Conservation (phyloP, 495 filamentous ascomycete species). For the Daldinia concentrica region DNA sequence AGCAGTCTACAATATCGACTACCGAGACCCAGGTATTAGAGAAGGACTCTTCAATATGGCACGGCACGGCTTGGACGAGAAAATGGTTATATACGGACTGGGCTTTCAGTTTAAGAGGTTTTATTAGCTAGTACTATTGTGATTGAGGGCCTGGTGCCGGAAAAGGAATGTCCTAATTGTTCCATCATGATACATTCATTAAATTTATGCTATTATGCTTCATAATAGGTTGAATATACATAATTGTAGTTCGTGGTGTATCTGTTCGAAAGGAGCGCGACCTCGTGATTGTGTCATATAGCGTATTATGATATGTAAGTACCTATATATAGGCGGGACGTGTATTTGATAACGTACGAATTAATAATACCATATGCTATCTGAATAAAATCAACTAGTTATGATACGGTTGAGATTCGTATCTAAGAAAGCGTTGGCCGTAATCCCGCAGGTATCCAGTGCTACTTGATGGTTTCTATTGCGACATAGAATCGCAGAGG, state of each 20-base stretch:
- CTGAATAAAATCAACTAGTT: not conserved
- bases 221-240: not conserved
- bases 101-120: constrained; percentile 26
- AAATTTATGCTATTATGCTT: not conserved
- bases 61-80: constrained; percentile 16
- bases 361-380: not conserved
- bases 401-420: not conserved
- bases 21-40: constrained; percentile 14
- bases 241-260: not conserved
- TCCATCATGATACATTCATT: not conserved
- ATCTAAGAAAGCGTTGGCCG: not conserved
- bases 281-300: not conserved
- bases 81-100: constrained; percentile 35
- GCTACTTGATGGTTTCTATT: not conserved
- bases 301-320: not conserved
- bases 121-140: not conserved
- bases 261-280: not conserved
- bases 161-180: not conserved
- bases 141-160: not conserved
- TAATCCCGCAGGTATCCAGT: not conserved
- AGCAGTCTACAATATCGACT: constrained; percentile 6
- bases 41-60: constrained; percentile 33
- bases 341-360: not conserved
- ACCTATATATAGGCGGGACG: not conserved
- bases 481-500: not conserved